Conservation (phyloP, 371 early-diverging fungal species). For the Rhizopus sp. region DNA sequence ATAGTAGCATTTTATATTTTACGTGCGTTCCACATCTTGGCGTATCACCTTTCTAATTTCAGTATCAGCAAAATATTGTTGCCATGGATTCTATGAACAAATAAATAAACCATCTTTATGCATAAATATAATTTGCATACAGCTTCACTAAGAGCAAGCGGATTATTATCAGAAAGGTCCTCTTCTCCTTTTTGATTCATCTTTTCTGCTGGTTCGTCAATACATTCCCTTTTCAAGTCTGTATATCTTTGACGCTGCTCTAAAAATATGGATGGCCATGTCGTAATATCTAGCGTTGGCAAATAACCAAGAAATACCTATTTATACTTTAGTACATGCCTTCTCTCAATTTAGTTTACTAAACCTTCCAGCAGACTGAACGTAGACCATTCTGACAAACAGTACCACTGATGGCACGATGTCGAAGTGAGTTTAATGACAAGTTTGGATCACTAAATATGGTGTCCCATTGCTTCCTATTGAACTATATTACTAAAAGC, state of each 20-base stretch:
- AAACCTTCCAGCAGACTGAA: constrained; percentile 54
- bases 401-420: constrained; percentile 34
- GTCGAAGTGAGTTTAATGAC: constrained; percentile 34
- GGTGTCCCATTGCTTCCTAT: constrained; percentile 20
- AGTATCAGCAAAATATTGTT: constrained; percentile 84
- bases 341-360: neutral
- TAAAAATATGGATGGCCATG: constrained; percentile 62
- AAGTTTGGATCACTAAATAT: constrained; percentile 24
- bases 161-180: constrained; percentile 76
- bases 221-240: constrained; percentile 64
- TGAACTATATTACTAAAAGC: too few species aligned
- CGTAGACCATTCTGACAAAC: constrained; percentile 47
- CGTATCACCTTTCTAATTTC: constrained; percentile 83
- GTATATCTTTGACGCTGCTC: constrained; percentile 72
- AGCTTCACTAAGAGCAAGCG: constrained; percentile 80
- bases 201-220: constrained; percentile 65
- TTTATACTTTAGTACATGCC: neutral
- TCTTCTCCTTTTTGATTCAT: constrained; percentile 38
- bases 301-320: constrained; percentile 62
- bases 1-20: constrained; percentile 16
- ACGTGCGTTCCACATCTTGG: constrained; percentile 94
- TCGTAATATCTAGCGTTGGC: constrained; percentile 52
- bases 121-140: constrained; percentile 36
- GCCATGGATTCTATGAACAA: constrained; percentile 83
- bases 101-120: neutral